Conservation (phyloP, 106 monocot species). For the Vanilla planifolia region DNA sequence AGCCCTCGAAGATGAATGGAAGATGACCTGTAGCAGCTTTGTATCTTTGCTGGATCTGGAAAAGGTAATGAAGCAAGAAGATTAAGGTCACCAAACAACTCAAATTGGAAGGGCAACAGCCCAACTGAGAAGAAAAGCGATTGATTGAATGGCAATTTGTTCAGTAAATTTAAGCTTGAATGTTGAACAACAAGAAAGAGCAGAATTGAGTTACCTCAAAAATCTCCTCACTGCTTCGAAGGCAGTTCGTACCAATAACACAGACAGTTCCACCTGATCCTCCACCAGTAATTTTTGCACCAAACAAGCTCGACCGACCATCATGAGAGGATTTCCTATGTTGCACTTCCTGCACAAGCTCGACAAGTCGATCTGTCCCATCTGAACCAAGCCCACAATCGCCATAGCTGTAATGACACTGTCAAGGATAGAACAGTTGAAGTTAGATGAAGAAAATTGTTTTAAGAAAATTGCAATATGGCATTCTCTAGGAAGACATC, state of each 20-base stretch:
- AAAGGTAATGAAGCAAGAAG: neutral
- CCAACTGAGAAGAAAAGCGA: no score
- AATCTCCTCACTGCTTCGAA: conserved; percentile 73
- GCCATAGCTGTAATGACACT: conserved; percentile 93
- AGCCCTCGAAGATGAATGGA: conserved; percentile 74
- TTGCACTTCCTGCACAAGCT: conserved; percentile 86
- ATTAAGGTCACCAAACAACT: neutral
- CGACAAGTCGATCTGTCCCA: conserved; percentile 83
- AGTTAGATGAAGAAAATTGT: no score
- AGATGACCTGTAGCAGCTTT: conserved; percentile 67
- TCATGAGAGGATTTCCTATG: conserved; percentile 34
- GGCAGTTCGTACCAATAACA: conserved; percentile 69
- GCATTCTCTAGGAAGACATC: no score
- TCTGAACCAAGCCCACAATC: conserved; percentile 90
- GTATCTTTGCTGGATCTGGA: conserved; percentile 77
- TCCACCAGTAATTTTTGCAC: conserved; percentile 97
- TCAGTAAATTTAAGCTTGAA: no score
- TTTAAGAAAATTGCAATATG: no score
- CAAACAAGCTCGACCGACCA: conserved; percentile 57
- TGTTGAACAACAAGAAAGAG: no score
- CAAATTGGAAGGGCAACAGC: no score
- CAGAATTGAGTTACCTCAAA: conserved; percentile 76
- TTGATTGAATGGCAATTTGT: no score
- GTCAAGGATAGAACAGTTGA: conserved; percentile 16
- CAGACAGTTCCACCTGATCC: conserved; percentile 94